phyloP scores from a whole-genome alignment of 1,139 yeast species.

The Geotrichum aggregatum region DNA sequence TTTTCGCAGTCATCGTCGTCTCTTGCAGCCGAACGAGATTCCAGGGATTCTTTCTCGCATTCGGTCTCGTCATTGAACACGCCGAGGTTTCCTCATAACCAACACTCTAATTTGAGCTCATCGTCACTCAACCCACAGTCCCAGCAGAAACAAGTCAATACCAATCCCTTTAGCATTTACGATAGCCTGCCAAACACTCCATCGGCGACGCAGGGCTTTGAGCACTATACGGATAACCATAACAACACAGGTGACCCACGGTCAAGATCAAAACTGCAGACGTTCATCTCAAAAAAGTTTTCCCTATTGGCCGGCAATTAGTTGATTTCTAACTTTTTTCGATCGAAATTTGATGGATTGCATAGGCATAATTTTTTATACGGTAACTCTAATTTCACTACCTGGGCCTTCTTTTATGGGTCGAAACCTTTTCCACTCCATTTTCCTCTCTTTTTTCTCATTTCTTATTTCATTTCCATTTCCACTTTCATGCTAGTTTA shows the following conservation, averaged over 20 bases:
- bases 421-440: no score
- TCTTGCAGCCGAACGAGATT: not conserved
- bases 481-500: no score
- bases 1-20: not conserved
- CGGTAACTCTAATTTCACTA: no score
- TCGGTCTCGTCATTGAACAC: not conserved
- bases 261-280: not conserved
- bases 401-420: no score
- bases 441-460: no score
- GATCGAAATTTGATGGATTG: no score
- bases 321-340: not conserved
- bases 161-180: not conserved
- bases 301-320: conserved; percentile 1
- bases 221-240: not conserved
- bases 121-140: not conserved
- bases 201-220: not conserved
- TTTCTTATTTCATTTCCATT: no score
- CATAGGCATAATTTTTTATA: no score
- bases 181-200: not conserved
- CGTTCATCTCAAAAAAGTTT: not conserved
- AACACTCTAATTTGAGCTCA: not conserved
- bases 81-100: conserved; percentile 1
- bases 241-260: not conserved
- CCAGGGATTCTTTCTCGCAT: not conserved
- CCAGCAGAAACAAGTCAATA: not conserved